phyloP scores from a whole-genome alignment of 2,329 filamentous ascomycete species.

The Coniochaeta sp. region DNA sequence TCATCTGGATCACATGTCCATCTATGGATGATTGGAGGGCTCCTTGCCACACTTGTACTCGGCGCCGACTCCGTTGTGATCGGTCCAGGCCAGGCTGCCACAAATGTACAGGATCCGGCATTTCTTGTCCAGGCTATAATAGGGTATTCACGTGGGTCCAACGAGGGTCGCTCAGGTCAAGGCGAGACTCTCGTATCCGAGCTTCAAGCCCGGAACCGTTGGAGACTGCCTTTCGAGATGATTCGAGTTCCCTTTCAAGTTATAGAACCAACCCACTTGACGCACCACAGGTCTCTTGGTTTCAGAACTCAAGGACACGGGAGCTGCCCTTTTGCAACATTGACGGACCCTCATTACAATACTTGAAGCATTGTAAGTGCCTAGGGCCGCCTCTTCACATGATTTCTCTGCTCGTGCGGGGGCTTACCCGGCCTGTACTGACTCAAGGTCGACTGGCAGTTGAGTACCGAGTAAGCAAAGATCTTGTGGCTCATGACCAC shows the following conservation, averaged over 20 bases:
- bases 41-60: not conserved
- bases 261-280: not conserved
- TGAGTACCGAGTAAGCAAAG: slow-evolving; percentile 42
- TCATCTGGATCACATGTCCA: not conserved
- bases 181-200: not conserved
- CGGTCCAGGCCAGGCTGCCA: not conserved
- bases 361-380: not conserved
- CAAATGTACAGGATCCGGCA: not conserved
- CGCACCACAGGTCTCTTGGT: not conserved
- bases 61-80: not conserved
- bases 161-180: not conserved
- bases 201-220: not conserved
- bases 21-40: not conserved
- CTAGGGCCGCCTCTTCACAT: not conserved
- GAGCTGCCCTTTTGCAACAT: not conserved
- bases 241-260: not conserved
- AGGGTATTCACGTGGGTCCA: not conserved
- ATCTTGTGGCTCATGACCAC: slow-evolving; percentile 42
- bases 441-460: slow-evolving; percentile 30
- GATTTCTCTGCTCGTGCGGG: not conserved
- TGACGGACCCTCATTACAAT: not conserved
- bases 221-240: not conserved
- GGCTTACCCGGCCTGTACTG: not conserved
- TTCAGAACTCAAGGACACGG: not conserved
- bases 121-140: not conserved